Conservation (phyloP, 2,329 filamentous ascomycete genomes). For the Penicillium sp. region DNA sequence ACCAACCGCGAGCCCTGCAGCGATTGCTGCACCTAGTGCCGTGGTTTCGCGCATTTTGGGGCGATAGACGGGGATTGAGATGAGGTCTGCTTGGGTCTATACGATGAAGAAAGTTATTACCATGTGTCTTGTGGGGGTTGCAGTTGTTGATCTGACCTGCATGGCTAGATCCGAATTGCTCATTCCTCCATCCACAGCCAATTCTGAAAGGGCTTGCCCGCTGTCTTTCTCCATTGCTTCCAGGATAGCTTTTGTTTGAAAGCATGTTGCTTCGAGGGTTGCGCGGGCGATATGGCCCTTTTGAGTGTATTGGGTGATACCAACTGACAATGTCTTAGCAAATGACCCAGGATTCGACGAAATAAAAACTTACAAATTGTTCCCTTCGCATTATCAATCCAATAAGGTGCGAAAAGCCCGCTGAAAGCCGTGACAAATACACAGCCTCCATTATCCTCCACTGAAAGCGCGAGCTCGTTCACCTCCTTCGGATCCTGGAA, state of each 20-base stretch:
- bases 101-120: not conserved
- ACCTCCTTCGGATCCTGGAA: constrained; percentile 63
- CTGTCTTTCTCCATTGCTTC: constrained; percentile 89
- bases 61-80: constrained; percentile 77
- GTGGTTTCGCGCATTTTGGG: constrained; percentile 90
- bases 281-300: constrained; percentile 84
- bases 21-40: constrained; percentile 82
- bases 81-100: constrained; percentile 78
- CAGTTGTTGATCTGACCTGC: constrained; percentile 54
- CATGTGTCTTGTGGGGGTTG: not conserved
- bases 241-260: constrained; percentile 87
- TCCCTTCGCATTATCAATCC: constrained; percentile 89
- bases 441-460: constrained; percentile 76
- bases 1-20: constrained; percentile 78
- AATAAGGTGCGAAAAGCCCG: constrained; percentile 88
- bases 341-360: not conserved
- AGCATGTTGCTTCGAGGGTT: constrained; percentile 87
- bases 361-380: constrained; percentile 64
- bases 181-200: constrained; percentile 87
- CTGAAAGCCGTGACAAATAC: constrained; percentile 89
- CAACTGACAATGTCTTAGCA: constrained; percentile 51
- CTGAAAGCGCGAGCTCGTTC: constrained; percentile 62
- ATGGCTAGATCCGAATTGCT: constrained; percentile 86
- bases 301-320: constrained; percentile 81
- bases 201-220: constrained; percentile 68